Base-by-base conservation (phyloP, 2,329 filamentous ascomycete genomes). In the Colletotrichum limetticola region DNA sequence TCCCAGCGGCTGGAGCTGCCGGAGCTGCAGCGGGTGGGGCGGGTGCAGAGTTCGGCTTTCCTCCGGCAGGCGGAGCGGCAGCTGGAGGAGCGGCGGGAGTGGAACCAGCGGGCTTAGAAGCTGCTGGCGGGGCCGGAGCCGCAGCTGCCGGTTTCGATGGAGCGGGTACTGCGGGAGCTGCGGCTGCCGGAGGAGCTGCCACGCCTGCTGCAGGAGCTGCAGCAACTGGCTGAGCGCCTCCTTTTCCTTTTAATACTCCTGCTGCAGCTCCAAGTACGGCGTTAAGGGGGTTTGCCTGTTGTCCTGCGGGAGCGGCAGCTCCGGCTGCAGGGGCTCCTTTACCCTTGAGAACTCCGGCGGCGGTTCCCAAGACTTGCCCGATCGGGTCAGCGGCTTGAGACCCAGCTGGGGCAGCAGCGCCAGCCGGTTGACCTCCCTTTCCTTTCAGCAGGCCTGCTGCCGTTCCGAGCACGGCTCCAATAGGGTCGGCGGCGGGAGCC, bases 311-410 rank as follows among this genome's bases (percentile, higher is more conserved):
- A 2, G 69, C 68, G 4, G 65, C 69, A 1, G 69, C 69, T 4
- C 53, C 37, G 12, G 68, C 68, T 9, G 49, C 52, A 12, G 63
- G 66, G 5, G 30, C 66, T 1, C 66, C 66, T 24, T 72, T 72
- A n/a, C 70, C 70, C 32, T 64, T 72, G n/a, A 72, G 42, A 3
- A 72, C 65, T n/a, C 70, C 70, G 4, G 65, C 70, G 8, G 70
- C 70, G 2, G 65, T 69, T 30, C 69, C 69, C n/a, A 72, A 42
- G 6, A 72, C 69, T 9, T 66, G 28, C 7, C 42, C 55, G 7
- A 72, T 35, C 0, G 69, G 69, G 16, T 69, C 59, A 1, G 69
- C 66, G 7, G 69, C 69, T 69, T 72, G 66, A 4, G 58, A 58
- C 14, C 69, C 69, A 9, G 69, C 69, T 2, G 69, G 69, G 16